Evolutionary conservation across 2,329 filamentous ascomycete genomes (phyloP).

Genomic region (Gnomoniopsis sp.): DNA sequence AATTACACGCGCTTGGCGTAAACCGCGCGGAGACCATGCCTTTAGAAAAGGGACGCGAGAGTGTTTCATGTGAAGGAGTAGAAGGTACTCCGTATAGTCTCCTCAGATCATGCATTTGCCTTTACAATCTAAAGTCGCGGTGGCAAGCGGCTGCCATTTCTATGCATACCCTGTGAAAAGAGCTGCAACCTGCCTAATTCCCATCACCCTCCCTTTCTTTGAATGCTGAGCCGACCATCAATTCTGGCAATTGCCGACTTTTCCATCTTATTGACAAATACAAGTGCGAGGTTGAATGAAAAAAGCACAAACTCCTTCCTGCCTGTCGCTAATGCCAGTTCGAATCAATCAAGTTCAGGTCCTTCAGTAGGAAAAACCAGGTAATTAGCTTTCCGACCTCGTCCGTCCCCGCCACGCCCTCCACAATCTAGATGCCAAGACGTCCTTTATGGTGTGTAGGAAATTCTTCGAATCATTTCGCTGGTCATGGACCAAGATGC

Average conservation of each 20-base stretch:
- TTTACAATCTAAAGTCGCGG: neutral
- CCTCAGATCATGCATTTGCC: neutral
- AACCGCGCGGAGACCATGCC: neutral
- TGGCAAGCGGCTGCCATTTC: neutral
- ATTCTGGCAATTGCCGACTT: neutral
- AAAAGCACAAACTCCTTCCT: constrained; percentile 11
- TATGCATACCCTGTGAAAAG: neutral
- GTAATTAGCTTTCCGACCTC: neutral
- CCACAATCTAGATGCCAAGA: neutral
- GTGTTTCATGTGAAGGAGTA: neutral
- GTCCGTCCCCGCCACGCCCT: neutral
- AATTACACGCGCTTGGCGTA: neutral
- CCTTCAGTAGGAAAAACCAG: neutral
- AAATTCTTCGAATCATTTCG: too few species aligned
- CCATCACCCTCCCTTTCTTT: neutral
- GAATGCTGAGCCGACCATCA: neutral
- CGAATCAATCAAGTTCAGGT: neutral
- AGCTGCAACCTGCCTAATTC: neutral
- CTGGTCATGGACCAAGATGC: neutral
- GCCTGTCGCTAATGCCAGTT: constrained; percentile 16
- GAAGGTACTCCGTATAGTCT: constrained; percentile 2
- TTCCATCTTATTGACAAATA: neutral
- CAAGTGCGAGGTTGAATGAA: neutral
- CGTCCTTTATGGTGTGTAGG: neutral
- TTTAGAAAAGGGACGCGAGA: neutral